Evolutionary conservation across 208 protist species (phyloP).

Genomic region (Entamoeba moshkovskii): DNA sequence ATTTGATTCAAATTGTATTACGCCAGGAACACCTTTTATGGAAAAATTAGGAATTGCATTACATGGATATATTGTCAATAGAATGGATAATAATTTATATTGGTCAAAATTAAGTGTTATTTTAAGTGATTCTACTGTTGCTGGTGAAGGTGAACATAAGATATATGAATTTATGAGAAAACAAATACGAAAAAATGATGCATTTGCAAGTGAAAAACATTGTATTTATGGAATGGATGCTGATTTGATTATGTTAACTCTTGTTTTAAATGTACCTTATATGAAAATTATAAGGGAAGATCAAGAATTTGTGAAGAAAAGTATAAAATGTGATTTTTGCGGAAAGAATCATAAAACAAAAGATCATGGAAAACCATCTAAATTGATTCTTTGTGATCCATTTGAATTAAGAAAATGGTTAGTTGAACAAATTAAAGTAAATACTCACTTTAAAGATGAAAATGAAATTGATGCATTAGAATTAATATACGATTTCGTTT

Average conservation of each 20-base stretch:
- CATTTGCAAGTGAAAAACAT: constrained; percentile 53
- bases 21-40: constrained; percentile 29
- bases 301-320: constrained; percentile 12
- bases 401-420: constrained; percentile 11
- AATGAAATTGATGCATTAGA: constrained; percentile 61
- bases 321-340: neutral
- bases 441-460: neutral
- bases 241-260: constrained; percentile 90
- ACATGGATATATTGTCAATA: neutral
- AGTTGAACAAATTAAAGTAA: neutral
- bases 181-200: constrained; percentile 38
- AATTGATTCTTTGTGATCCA: neutral
- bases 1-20: constrained; percentile 27
- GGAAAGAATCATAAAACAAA: neutral
- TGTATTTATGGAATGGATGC: constrained; percentile 82
- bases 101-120: constrained; percentile 1
- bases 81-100: constrained; percentile 4
- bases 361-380: neutral
- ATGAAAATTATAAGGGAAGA: constrained; percentile 84
- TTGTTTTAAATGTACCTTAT: constrained; percentile 90
- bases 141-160: constrained; percentile 85
- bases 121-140: constrained; percentile 47
- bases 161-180: constrained; percentile 70
- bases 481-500: constrained; percentile 85
- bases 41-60: neutral